Evolutionary conservation across 1,284 basidiomycete species (phyloP), one percentile per base, ranked within the genome.

Genomic region (Hemileia vastatrix): DNA sequence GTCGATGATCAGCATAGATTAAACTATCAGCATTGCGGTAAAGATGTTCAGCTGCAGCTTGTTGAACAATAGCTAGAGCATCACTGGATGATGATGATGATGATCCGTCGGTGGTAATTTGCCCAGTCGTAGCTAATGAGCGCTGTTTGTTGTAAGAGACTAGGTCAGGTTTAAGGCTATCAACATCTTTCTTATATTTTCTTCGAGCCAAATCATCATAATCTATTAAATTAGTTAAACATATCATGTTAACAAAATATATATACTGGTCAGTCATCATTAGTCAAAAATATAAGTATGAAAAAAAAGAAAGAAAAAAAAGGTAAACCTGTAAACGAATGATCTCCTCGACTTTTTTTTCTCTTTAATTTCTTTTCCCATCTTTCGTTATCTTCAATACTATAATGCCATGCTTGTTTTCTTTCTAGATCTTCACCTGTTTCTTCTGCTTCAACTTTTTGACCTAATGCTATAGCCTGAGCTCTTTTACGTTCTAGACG

Each of bases 321-420:
- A 2, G 23, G 76, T 82, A 69, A 66, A 84, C 86, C 86, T 70
- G 88, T 84, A 69, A 88, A 89, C 71, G 87, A 85, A 67, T 84
- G 87, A 75, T 91, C 87, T 18, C 83, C 86, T 70, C 85, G 81
- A 74, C 86, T 80, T 64, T 81, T 81, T 76, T 88, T 90, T 68
- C 85, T 77, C 40, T 83, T 84, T 67, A 83, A 77, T 77, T 91
- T 91, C 79, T 87, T 87, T 79, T 93, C 90, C 94, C 93, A 93
- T 66, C 83, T 79, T 70, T 96, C 90, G 70, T 91, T 93, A 77
- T 95, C 90, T 78, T 95, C 92, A 61, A 95, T 87, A 21, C 86
- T 88, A 79, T 88, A 96, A 71, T 89, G 85, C 90, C 90, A 94
- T 71, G 90, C 90, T 80, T 90, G 90, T 71, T 83, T 82, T 62